Base-by-base conservation (phyloP, 441 rosid genomes). In the Eugenia klotzschiana region DNA sequence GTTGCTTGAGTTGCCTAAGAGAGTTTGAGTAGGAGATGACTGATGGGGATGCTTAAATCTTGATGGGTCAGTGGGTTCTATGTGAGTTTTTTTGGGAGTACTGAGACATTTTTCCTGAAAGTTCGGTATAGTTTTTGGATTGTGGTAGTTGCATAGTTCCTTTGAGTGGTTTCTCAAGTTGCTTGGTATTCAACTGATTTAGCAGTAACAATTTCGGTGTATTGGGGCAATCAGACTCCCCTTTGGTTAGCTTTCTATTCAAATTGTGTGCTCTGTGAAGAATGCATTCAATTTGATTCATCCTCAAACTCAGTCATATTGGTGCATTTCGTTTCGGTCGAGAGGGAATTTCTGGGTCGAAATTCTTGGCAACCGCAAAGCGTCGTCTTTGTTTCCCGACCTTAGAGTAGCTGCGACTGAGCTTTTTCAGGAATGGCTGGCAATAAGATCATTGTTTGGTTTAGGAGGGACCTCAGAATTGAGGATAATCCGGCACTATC, bases 401-500 rank as follows among this genome's bases (percentile, higher is more conserved):
- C 14, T 69, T 20, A 18, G 77, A 37, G 15, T 33, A 69, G 46
- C 46, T 69, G 77, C 77, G 18, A 9, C 77, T 9, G 77, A 33
- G 77, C 77, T 69, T 69, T 33, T 69, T 69, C 77, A 37, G 46
- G 25, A 69, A 79, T 79, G 81, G 81, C 56, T 6, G 25, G 88
- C 89, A 87, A 83, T 37, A 96, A 90, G 92, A 94, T 97, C 6
- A 87, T 94, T 83, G 99, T 94, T 85, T 96, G 99, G 99, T 93
- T 96, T 86, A 93, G 99, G 88, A 92, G 98, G 89, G 99, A 96
- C 88, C 89, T 94, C 37, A 90, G 99, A 88, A 92, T 96, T 83
- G 98, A 94, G 84, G 99, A 94, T 88, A 94, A 96, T 84, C 99
- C 98, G 43, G 98, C 99, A 33, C 87, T 96, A 87, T 91, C 98